A percentile compares a stretch with the other conserved stretches of the same genome.
Conservation (phyloP, 1,284 basidiomycete genomes). For the Ceratobasidium sp. region DNA sequence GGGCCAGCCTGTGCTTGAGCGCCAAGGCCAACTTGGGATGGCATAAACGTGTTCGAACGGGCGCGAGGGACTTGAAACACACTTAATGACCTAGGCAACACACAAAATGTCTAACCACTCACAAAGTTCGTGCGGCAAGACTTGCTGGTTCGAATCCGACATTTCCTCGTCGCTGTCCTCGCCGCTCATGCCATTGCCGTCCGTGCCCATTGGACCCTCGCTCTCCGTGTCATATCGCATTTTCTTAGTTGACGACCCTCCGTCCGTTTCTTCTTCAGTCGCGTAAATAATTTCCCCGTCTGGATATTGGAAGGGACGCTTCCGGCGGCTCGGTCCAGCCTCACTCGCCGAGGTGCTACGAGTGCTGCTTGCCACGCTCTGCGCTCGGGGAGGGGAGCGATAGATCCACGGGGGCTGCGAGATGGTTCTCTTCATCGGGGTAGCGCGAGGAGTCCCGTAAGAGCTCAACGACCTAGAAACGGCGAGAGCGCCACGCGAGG, state of each 20-base stretch:
- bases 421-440: background rate
- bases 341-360: background rate
- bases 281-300: conserved; percentile 2
- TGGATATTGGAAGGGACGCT: conserved; percentile 8
- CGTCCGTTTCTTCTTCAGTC: conserved; percentile 15
- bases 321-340: background rate
- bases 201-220: conserved; percentile 5
- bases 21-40: background rate
- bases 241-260: conserved; percentile 4
- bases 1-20: background rate
- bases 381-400: background rate
- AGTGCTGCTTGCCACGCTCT: conserved; percentile 1
- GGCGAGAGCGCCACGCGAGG: background rate
- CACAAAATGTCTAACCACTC: background rate
- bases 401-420: conserved; percentile 5
- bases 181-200: background rate
- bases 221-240: conserved; percentile 12
- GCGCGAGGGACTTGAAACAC: background rate
- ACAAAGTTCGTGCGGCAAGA: background rate
- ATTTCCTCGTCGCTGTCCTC: conserved; percentile 17
- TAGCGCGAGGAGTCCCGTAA: background rate
- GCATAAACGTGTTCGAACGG: conserved; percentile 20
- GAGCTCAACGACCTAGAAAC: background rate
- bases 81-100: background rate
- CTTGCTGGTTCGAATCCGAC: background rate